Percentiles rank a stretch among this genome's conserved stretches.
Evolutionary conservation across 2,329 filamentous ascomycete species (phyloP).

Genomic region (Fusarium sp.): DNA sequence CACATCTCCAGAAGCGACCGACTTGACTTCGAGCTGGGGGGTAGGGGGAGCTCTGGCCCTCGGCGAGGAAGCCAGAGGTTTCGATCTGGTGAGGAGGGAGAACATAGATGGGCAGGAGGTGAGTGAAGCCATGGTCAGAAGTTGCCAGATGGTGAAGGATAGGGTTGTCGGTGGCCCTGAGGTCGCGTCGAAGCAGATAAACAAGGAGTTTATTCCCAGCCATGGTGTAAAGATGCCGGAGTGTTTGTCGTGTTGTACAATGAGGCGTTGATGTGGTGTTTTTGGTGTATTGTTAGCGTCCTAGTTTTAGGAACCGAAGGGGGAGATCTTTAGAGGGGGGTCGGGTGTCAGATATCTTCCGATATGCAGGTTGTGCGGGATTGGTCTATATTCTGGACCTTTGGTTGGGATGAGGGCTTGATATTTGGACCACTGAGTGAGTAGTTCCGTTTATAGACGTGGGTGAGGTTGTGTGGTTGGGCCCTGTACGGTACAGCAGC

Average conservation of each 20-base stretch:
- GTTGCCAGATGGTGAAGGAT: conserved; percentile 72
- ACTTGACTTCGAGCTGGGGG: conserved; percentile 75
- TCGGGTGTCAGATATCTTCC: conserved; percentile 21
- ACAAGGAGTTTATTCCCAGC: conserved; percentile 68
- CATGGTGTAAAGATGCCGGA: conserved; percentile 45
- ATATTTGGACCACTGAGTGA: conserved; percentile 11
- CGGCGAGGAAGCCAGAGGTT: conserved; percentile 77
- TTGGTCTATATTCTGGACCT: not conserved
- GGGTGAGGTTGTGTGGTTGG: conserved; percentile 9
- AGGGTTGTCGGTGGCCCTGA: conserved; percentile 81
- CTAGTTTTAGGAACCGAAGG: not conserved
- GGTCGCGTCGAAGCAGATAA: conserved; percentile 79
- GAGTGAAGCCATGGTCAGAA: conserved; percentile 69
- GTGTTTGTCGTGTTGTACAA: not conserved
- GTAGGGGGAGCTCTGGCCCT: conserved; percentile 71
- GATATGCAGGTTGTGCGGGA: conserved; percentile 18
- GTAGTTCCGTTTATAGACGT: conserved; percentile 6
- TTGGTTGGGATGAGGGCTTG: conserved; percentile 13
- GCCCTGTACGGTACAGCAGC: conserved; percentile 13
- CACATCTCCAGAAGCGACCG: conserved; percentile 79
- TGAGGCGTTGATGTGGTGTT: conserved; percentile 2
- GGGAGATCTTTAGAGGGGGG: conserved; percentile 16
- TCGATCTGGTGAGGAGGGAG: conserved; percentile 80
- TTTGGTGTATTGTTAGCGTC: conserved; percentile 5
- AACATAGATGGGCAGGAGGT: conserved; percentile 78